Evolutionary conservation across 2,329 filamentous ascomycete species (phyloP).

Genomic region (Phaeosphaeriaceae sp.): DNA sequence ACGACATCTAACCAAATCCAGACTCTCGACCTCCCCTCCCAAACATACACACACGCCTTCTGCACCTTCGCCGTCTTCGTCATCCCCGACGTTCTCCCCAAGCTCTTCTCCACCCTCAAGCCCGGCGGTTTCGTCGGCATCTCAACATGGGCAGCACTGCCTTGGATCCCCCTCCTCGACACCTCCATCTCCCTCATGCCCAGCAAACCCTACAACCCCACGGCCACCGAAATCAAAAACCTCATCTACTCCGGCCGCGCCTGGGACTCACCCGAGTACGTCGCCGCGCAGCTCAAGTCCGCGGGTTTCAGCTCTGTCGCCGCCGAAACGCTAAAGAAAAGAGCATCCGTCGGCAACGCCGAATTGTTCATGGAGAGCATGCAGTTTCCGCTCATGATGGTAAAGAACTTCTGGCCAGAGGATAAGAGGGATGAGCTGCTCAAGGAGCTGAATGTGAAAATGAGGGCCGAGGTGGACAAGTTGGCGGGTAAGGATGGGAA

Average conservation of each 20-base stretch:
- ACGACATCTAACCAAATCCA: background rate
- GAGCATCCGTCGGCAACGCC: slow-evolving; percentile 16
- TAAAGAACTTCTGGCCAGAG: slow-evolving; percentile 24
- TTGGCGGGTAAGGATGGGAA: slow-evolving; percentile 14
- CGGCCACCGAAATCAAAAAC: slow-evolving; percentile 8
- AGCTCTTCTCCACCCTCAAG: slow-evolving; percentile 1
- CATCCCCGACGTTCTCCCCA: slow-evolving; percentile 10
- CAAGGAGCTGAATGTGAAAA: slow-evolving; percentile 11
- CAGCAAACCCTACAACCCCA: slow-evolving; percentile 9
- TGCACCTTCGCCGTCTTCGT: slow-evolving; percentile 32
- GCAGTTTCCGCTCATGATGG: slow-evolving; percentile 21
- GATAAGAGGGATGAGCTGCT: slow-evolving; percentile 16
- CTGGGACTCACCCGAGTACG: slow-evolving; percentile 18
- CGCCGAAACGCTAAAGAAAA: slow-evolving; percentile 9
- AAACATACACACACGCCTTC: slow-evolving; percentile 30
- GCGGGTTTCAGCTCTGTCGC: slow-evolving; percentile 25
- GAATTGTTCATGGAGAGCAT: slow-evolving; percentile 14
- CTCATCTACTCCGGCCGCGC: slow-evolving; percentile 10
- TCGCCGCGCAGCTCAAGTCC: slow-evolving; percentile 18
- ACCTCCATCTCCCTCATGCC: slow-evolving; percentile 11
- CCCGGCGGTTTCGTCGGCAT: slow-evolving; percentile 30
- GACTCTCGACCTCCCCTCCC: background rate
- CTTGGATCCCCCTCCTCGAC: slow-evolving; percentile 15
- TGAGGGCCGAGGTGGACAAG: slow-evolving; percentile 11
- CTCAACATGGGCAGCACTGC: slow-evolving; percentile 24